phyloP scores from a whole-genome alignment of 306 rosid genomes.

The Psophocarpus tetragonolobus region DNA sequence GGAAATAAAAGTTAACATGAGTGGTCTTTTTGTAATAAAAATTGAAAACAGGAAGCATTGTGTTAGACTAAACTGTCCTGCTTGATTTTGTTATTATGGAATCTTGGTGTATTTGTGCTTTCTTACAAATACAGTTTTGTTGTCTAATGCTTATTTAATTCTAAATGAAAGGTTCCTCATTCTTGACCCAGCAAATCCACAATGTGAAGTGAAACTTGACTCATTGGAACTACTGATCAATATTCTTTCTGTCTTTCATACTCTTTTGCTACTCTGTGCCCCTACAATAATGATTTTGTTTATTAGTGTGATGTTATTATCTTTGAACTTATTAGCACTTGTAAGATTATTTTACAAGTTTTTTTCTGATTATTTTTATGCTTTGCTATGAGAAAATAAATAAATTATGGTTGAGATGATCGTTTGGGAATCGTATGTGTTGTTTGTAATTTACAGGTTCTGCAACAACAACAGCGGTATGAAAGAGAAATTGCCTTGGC shows the following conservation, averaged over 20 bases:
- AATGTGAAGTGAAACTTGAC: too few relatives aligned
- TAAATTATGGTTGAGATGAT: too few relatives aligned
- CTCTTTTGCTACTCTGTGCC: background rate
- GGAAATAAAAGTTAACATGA: too few relatives aligned
- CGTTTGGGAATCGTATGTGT: slow-evolving; percentile 23
- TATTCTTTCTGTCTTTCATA: background rate
- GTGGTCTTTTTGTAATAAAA: background rate
- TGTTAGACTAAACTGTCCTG: background rate
- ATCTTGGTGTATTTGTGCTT: background rate
- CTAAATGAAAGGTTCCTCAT: background rate
- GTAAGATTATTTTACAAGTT: background rate
- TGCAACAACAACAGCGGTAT: slow-evolving; percentile 76
- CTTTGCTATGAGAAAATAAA: slow-evolving; percentile 9
- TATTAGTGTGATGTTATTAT: background rate
- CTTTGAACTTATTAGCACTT: background rate
- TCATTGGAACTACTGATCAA: too few relatives aligned
- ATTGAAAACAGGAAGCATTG: too few relatives aligned
- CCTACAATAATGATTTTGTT: background rate
- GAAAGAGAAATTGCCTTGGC: slow-evolving; percentile 85
- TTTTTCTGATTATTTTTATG: background rate
- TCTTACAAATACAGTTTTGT: background rate
- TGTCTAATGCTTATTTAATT: background rate
- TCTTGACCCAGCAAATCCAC: background rate
- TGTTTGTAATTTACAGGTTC: slow-evolving; percentile 49
- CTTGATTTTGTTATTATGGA: background rate